phyloP scores from a whole-genome alignment of 2,329 filamentous ascomycete species.

The Neopestalotiopsis clavispora region DNA sequence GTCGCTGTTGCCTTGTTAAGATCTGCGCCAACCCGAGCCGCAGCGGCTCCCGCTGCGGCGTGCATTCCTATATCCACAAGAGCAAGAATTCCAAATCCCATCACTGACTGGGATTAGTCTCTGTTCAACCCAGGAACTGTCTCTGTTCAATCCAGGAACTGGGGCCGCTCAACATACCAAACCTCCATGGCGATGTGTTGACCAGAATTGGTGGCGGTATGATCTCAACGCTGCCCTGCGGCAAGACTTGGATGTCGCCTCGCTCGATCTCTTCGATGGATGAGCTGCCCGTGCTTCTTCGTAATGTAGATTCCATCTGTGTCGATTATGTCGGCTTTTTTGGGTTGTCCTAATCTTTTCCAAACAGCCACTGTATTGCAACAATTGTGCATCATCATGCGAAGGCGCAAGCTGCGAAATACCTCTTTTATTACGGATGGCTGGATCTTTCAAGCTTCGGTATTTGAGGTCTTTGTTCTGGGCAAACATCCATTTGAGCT shows the following conservation, averaged over 20 bases:
- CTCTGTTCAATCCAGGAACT: background rate
- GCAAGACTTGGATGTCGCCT: slow-evolving; percentile 7
- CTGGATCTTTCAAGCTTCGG: background rate
- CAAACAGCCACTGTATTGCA: background rate
- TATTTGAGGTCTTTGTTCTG: background rate
- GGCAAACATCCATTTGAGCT: no score
- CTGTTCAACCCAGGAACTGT: background rate
- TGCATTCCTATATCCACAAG: slow-evolving; percentile 13
- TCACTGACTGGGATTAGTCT: background rate
- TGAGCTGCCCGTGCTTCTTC: slow-evolving; percentile 7
- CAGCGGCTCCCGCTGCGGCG: slow-evolving; percentile 8
- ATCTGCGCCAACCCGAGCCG: slow-evolving; percentile 7
- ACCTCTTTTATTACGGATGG: background rate
- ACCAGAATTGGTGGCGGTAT: slow-evolving; percentile 7
- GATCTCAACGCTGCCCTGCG: slow-evolving; percentile 13
- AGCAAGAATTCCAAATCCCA: slow-evolving; percentile 10
- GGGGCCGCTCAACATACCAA: background rate
- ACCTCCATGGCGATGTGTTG: slow-evolving; percentile 15
- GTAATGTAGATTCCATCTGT: background rate
- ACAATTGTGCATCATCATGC: background rate
- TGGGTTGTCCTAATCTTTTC: background rate
- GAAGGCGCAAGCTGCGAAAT: background rate
- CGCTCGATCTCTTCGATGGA: slow-evolving; percentile 15
- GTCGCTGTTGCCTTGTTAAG: background rate
- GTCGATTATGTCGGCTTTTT: background rate